A percentile compares a stretch with the other conserved stretches of the same genome.
Evolutionary conservation across 805 yeast species (phyloP).

Genomic region (Candida hispaniensis): DNA sequence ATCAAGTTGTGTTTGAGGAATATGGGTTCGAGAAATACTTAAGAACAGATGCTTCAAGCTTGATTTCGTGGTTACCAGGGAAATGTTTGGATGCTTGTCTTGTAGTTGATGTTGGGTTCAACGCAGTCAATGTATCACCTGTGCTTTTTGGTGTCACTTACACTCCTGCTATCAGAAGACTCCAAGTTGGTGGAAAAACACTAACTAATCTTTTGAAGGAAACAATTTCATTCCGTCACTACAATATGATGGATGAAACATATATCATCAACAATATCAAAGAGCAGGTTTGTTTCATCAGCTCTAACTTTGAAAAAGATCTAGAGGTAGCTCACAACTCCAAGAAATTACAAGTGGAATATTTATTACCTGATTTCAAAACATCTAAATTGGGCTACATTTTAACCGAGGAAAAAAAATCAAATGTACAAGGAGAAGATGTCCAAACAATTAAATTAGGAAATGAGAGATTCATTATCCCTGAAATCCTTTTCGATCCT

Average conservation of each 20-base stretch:
- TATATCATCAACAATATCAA: constrained; percentile 74
- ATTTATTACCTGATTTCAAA: constrained; percentile 80
- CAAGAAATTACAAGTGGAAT: constrained; percentile 42
- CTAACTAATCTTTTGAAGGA: constrained; percentile 77
- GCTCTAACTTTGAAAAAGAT: constrained; percentile 43
- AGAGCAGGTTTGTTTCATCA: constrained; percentile 64
- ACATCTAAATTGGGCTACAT: constrained; percentile 70
- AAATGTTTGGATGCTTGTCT: constrained; percentile 44
- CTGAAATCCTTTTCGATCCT: constrained; percentile 83
- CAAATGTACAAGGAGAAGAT: constrained; percentile 20
- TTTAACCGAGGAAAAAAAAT: constrained; percentile 19
- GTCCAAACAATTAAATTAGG: constrained; percentile 52
- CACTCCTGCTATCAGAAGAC: constrained; percentile 63
- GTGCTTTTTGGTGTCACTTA: constrained; percentile 66
- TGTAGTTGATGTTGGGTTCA: constrained; percentile 81
- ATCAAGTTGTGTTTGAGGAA: constrained; percentile 90
- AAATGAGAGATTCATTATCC: constrained; percentile 82
- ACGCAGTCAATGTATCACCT: constrained; percentile 79
- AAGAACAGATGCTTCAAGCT: constrained; percentile 41
- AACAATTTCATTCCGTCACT: constrained; percentile 78
- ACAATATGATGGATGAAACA: constrained; percentile 88
- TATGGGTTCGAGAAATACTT: constrained; percentile 67
- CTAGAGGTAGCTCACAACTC: constrained; percentile 32
- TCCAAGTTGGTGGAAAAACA: constrained; percentile 81
- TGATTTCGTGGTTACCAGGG: constrained; percentile 45